These are phyloP conservation scores for Aspergillus glaucus DNA, from an alignment of 2,329 filamentous ascomycete genomes.

Conservation along the genomic window DNA sequence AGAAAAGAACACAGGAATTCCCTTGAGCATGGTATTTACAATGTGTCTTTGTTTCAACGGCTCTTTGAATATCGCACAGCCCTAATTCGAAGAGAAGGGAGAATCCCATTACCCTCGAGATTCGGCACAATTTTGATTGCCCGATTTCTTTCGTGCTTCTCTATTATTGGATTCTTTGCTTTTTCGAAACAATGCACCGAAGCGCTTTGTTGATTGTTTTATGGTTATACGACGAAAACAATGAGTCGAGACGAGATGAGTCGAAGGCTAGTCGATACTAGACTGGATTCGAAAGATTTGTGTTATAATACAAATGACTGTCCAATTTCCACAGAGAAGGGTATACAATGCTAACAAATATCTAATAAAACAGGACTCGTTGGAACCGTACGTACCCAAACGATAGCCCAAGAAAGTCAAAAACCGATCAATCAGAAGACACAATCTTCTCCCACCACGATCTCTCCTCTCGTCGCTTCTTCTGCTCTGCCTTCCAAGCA, in stretches of 20 bases:
- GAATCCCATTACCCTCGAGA: neutral
- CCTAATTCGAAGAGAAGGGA: neutral
- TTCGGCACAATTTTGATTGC: neutral
- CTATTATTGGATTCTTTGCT: too few relatives aligned
- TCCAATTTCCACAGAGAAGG: neutral
- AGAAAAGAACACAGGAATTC: neutral
- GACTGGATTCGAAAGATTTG: too few relatives aligned
- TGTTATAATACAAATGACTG: neutral
- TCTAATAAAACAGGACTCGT: neutral
- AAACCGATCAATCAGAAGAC: neutral
- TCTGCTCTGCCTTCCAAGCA: conserved; percentile 8
- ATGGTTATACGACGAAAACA: too few relatives aligned
- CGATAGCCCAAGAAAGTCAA: neutral
- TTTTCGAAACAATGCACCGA: too few relatives aligned
- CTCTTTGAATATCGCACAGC: neutral
- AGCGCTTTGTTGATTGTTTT: too few relatives aligned
- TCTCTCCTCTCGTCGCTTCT: conserved; percentile 10
- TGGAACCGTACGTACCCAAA: neutral
- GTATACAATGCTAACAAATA: neutral
- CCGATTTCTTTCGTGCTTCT: too few relatives aligned
- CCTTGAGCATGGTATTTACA: neutral
- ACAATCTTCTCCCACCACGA: conserved; percentile 10
- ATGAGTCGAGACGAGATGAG: too few relatives aligned
- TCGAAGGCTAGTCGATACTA: too few relatives aligned
- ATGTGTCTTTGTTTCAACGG: neutral